These are phyloP conservation scores for Antrodiella citrinella DNA, from an alignment of 768 basidiomycete species.

Conservation along the genomic window DNA sequence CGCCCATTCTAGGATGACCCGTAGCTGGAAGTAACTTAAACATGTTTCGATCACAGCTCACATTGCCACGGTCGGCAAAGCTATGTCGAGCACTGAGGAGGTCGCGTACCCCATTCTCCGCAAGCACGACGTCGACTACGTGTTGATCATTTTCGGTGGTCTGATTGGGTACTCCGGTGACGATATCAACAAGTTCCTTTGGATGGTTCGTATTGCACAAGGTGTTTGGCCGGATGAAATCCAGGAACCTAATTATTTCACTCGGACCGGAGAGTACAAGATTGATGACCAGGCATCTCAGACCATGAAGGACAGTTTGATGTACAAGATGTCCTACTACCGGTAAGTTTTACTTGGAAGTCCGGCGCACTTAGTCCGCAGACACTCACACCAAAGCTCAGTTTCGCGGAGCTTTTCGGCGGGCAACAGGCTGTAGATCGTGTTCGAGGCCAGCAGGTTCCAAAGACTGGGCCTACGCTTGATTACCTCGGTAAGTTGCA, in stretches of 20 bases:
- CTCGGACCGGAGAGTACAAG: conserved; percentile 83
- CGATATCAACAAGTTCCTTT: conserved; percentile 99
- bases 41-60: conserved; percentile 74
- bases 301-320: conserved; percentile 91
- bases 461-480: conserved; percentile 67
- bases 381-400: conserved; percentile 21
- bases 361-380: not conserved
- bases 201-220: conserved; percentile 95
- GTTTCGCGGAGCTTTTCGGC: conserved; percentile 85
- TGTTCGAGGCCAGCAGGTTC: conserved; percentile 82
- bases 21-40: no score
- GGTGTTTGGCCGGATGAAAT: conserved; percentile 99
- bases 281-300: conserved; percentile 79
- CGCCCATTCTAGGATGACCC: no score
- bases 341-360: conserved; percentile 39
- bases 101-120: conserved; percentile 94
- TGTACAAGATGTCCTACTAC: conserved; percentile 99
- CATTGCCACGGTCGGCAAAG: conserved; percentile 98
- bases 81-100: conserved; percentile 92
- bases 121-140: conserved; percentile 96
- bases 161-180: conserved; percentile 96
- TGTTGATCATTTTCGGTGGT: conserved; percentile 96
- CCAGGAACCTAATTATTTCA: conserved; percentile 93
- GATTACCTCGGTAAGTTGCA: conserved; percentile 81
- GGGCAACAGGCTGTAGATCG: conserved; percentile 69